phyloP scores from a whole-genome alignment of 2,329 filamentous ascomycete species.

The Blumeria graminis region DNA sequence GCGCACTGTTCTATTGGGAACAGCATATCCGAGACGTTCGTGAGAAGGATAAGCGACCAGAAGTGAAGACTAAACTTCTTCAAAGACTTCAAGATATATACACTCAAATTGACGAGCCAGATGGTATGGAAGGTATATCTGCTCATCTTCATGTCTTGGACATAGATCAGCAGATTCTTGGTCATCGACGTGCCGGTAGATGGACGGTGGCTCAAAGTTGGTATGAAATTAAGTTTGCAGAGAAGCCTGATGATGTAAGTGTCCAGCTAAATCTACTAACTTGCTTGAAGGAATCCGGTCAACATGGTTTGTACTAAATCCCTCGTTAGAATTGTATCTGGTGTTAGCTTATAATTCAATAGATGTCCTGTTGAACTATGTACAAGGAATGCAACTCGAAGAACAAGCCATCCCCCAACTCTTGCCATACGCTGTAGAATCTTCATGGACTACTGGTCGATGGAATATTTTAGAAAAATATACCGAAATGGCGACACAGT shows the following conservation, averaged over 20 bases:
- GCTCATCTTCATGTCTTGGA: slow-evolving; percentile 68
- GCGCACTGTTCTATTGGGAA: slow-evolving; percentile 85
- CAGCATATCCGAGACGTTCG: slow-evolving; percentile 46
- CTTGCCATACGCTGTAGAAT: slow-evolving; percentile 69
- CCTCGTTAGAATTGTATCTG: no score
- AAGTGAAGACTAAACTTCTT: slow-evolving; percentile 38
- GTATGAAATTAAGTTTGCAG: slow-evolving; percentile 77
- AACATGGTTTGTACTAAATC: slow-evolving; percentile 40
- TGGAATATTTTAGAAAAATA: slow-evolving; percentile 56
- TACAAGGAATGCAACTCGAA: slow-evolving; percentile 43
- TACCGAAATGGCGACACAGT: slow-evolving; percentile 24
- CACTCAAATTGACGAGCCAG: slow-evolving; percentile 89
- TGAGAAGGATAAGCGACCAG: slow-evolving; percentile 3
- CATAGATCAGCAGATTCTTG: slow-evolving; percentile 77
- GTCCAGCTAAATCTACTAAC: slow-evolving; percentile 63
- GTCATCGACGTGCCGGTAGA: slow-evolving; percentile 75
- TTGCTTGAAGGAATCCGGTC: slow-evolving; percentile 85
- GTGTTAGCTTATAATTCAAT: neutral
- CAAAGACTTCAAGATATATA: slow-evolving; percentile 80
- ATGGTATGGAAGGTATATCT: slow-evolving; percentile 86
- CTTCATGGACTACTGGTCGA: slow-evolving; percentile 70
- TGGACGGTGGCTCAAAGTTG: slow-evolving; percentile 93
- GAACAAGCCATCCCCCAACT: slow-evolving; percentile 31
- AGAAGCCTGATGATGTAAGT: slow-evolving; percentile 52
- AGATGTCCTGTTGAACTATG: slow-evolving; percentile 72